Percentiles rank a stretch among this genome's conserved stretches.
Conservation (phyloP, 2,329 filamentous ascomycete genomes). For the Beauveria medogensis region DNA sequence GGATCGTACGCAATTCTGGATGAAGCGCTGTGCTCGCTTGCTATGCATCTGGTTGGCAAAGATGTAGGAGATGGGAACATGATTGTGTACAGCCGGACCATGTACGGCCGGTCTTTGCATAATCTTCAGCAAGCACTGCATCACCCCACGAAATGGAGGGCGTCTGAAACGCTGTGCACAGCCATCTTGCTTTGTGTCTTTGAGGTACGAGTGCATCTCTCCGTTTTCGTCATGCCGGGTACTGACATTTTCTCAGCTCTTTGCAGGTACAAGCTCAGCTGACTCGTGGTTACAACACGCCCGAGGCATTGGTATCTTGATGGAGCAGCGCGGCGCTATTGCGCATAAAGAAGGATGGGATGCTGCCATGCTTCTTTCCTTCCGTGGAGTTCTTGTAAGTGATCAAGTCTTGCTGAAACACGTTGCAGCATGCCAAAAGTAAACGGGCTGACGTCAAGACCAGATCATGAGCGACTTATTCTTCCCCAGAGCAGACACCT, state of each 20-base stretch:
- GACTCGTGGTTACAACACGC: slow-evolving; percentile 33
- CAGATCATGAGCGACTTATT: slow-evolving; percentile 33
- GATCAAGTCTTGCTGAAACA: not conserved
- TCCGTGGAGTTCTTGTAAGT: slow-evolving; percentile 30
- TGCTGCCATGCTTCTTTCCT: slow-evolving; percentile 29
- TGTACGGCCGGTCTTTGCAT: slow-evolving; percentile 30
- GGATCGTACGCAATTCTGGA: slow-evolving; percentile 29
- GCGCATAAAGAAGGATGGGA: slow-evolving; percentile 28
- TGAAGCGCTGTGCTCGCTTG: slow-evolving; percentile 29
- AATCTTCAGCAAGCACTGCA: slow-evolving; percentile 28
- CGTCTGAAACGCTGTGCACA: slow-evolving; percentile 33
- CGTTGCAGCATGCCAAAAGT: not conserved
- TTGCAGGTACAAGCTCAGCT: slow-evolving; percentile 30
- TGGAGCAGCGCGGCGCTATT: slow-evolving; percentile 30
- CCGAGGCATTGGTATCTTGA: slow-evolving; percentile 28
- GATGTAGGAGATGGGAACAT: slow-evolving; percentile 21
- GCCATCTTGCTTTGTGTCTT: slow-evolving; percentile 32
- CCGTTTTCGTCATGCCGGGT: not conserved
- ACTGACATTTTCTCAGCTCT: slow-evolving; percentile 23
- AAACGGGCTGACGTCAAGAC: not conserved
- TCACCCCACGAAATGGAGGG: slow-evolving; percentile 30
- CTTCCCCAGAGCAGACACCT: slow-evolving; percentile 24
- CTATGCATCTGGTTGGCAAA: slow-evolving; percentile 31
- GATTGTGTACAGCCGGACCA: slow-evolving; percentile 26
- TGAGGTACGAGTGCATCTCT: slow-evolving; percentile 24